A percentile compares a stretch with the other conserved stretches of the same genome.
Conservation (phyloP, 2,329 filamentous ascomycete species). For the Fusarium tricinctum region DNA sequence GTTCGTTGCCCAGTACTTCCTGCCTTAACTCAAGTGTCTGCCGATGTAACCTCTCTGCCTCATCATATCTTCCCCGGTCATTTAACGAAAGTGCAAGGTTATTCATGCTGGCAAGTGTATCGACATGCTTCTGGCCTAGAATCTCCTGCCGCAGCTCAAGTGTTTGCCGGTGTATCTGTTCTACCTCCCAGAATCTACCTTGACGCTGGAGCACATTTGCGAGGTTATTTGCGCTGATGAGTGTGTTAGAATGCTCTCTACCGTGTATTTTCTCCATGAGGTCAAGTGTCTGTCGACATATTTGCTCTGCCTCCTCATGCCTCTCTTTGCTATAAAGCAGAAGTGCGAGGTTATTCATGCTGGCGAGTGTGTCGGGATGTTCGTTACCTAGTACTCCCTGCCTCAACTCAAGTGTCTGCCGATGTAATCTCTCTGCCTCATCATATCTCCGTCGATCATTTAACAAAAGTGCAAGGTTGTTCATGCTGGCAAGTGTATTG, state of each 20-base stretch:
- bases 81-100: background rate
- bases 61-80: background rate
- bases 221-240: slow-evolving; percentile 4
- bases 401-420: background rate
- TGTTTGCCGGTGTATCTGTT: background rate
- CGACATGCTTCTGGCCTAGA: background rate
- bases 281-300: fast-evolving
- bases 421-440: background rate
- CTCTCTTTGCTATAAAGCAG: background rate
- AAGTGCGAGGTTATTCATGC: background rate
- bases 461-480: background rate
- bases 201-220: background rate
- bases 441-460: background rate
- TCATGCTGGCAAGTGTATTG: background rate
- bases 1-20: background rate
- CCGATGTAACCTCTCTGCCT: background rate
- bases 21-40: background rate
- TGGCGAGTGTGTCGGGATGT: background rate
- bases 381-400: background rate
- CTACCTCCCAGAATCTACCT: background rate
- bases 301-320: background rate
- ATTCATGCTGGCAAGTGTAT: fast-evolving
- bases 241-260: slow-evolving; percentile 13
- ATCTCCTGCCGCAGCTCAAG: background rate
- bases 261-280: background rate